phyloP scores from a whole-genome alignment of 306 rosid genomes.

The Quercus variabilis region DNA sequence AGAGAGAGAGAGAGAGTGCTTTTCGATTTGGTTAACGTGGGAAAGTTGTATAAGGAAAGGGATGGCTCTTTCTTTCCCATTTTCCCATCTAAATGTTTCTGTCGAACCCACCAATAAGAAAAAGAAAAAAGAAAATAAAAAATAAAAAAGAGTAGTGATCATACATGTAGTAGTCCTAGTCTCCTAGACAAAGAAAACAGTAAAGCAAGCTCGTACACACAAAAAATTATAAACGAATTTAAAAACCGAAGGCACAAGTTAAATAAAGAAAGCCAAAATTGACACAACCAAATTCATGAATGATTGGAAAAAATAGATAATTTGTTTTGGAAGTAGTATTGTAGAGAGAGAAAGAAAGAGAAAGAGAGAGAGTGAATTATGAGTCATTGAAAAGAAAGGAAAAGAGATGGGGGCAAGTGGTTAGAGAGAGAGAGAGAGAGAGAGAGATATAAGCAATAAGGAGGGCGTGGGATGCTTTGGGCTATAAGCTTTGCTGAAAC shows the following conservation, averaged over 20 bases:
- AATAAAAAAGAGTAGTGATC: neutral
- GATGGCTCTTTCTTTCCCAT: constrained; percentile 48
- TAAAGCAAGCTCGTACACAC: neutral
- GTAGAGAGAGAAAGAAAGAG: constrained; percentile 6
- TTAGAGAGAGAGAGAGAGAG: constrained; percentile 1
- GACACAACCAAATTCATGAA: neutral
- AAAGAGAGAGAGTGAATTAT: constrained; percentile 22
- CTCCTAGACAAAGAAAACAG: neutral
- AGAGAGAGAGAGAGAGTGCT: constrained; percentile 35
- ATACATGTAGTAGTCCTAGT: neutral
- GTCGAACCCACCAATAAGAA: constrained; percentile 20
- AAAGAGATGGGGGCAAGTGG: neutral
- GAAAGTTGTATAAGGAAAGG: constrained; percentile 74
- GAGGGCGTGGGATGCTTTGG: constrained; percentile 35
- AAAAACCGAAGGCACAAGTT: neutral
- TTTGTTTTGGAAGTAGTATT: neutral
- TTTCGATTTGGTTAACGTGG: constrained; percentile 99
- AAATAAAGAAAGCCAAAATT: neutral
- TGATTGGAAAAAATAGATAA: constrained; percentile 20
- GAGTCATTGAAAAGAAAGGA: constrained; percentile 43
- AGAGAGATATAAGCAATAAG: constrained; percentile 24
- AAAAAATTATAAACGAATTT: neutral
- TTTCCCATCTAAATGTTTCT: neutral
- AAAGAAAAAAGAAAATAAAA: neutral
- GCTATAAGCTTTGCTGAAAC: constrained; percentile 39